Evolutionary conservation across 2,329 filamentous ascomycete genomes (phyloP).

Genomic region (Arthrobotrys megalospora): DNA sequence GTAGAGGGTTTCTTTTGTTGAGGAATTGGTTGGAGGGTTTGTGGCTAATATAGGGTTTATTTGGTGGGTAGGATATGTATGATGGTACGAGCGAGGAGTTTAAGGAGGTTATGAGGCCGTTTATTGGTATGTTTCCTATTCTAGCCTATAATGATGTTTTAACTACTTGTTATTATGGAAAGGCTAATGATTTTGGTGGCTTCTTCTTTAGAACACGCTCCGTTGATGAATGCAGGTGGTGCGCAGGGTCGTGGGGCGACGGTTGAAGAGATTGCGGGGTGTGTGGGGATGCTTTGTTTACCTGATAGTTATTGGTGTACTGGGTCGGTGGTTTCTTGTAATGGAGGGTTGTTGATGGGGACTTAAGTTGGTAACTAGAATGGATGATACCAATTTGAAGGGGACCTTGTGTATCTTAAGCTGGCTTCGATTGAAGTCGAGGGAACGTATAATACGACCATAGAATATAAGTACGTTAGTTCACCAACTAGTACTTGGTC

Average conservation of each 20-base stretch:
- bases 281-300: conserved; percentile 82
- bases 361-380: conserved; percentile 1
- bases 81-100: conserved; percentile 73
- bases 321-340: conserved; percentile 83
- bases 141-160: background rate
- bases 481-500: no score
- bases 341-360: conserved; percentile 79
- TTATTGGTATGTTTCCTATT: conserved; percentile 67
- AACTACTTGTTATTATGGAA: background rate
- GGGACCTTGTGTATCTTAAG: no score
- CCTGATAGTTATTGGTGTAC: conserved; percentile 83
- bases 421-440: no score
- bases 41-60: background rate
- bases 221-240: conserved; percentile 71
- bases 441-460: no score
- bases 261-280: conserved; percentile 79
- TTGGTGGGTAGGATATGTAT: conserved; percentile 73
- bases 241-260: conserved; percentile 77
- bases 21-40: background rate
- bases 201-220: conserved; percentile 70
- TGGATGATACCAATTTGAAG: no score
- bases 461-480: no score
- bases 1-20: background rate
- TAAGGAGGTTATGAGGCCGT: conserved; percentile 74
- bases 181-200: conserved; percentile 66